Conservation (phyloP, 2,329 filamentous ascomycete genomes). For the Penicillium sumatraense region DNA sequence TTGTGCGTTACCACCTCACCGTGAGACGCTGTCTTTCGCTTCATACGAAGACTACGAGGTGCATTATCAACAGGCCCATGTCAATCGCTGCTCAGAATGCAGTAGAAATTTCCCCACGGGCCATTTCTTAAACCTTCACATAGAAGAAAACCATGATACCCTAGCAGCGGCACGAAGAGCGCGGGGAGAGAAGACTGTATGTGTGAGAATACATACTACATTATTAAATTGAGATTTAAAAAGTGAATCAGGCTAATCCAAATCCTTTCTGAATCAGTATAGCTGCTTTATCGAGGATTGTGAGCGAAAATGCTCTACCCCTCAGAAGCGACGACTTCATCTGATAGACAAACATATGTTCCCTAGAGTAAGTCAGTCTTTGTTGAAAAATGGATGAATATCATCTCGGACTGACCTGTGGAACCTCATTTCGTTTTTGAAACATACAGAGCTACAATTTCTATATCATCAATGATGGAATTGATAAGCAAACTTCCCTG, state of each 20-base stretch:
- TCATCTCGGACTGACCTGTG: background rate
- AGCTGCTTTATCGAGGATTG: slow-evolving; percentile 90
- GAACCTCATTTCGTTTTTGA: no score
- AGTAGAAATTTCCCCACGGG: slow-evolving; percentile 84
- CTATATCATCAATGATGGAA: slow-evolving; percentile 82
- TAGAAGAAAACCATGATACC: slow-evolving; percentile 89
- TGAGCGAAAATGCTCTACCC: slow-evolving; percentile 79
- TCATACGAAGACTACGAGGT: slow-evolving; percentile 82
- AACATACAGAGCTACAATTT: slow-evolving; percentile 74
- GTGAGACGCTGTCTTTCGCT: slow-evolving; percentile 69
- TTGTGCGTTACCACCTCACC: slow-evolving; percentile 82
- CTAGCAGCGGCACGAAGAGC: slow-evolving; percentile 73
- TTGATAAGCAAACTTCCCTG: slow-evolving; percentile 82
- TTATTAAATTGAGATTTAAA: background rate
- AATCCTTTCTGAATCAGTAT: slow-evolving; percentile 59
- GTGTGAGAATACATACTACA: slow-evolving; percentile 44
- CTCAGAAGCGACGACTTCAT: slow-evolving; percentile 83
- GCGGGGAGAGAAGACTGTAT: slow-evolving; percentile 82
- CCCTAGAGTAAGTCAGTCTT: slow-evolving; percentile 59
- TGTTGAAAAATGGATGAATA: background rate
- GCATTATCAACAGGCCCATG: slow-evolving; percentile 81
- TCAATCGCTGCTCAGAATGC: slow-evolving; percentile 84
- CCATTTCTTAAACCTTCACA: slow-evolving; percentile 80
- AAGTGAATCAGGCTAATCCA: background rate
- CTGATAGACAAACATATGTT: slow-evolving; percentile 94